Evolutionary conservation across 2,329 filamentous ascomycete genomes (phyloP), one percentile per base, ranked within the genome.

Genomic region (Aspergillus sp.): DNA sequence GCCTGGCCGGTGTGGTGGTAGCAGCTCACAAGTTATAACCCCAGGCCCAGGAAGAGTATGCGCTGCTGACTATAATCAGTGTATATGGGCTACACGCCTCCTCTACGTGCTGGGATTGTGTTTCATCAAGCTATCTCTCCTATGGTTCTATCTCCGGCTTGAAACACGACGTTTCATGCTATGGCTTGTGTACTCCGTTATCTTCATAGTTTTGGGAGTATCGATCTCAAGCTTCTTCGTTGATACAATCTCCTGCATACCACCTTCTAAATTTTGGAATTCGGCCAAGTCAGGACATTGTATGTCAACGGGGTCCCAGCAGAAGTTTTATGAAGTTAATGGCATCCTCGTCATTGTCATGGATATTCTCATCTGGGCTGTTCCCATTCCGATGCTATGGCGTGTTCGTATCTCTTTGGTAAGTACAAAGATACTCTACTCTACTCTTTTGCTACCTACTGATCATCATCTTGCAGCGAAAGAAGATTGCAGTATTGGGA

Each of bases 241-340:
- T 12, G 56, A 57, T 32, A 23, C 54, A 10, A 39, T 63, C n/a
- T 61, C 55, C 10, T 63, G 61, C 32, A 54, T 30, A 4, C 61
- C 61, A 8, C 45, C 56, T 9, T 54, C 61, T 13, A 61, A 57
- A 32, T 63, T 63, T 6, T 63, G 61, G 61, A 50, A 61, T 43
- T 15, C 45, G 0, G 2, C 23, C 45, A 28, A 28, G 25, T 17
- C 45, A 23, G 45, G 41, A n/a, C 17, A 28, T 19, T 66, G 64
- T 13, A 66, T 66, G 62, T 6, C 39, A 6, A 25, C 49, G 25
- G 58, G 4, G 2, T 5, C 47, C 5, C 60, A 63, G 52, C 64
- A 66, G 43, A 41, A 13, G 1, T 66, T 66, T 25, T 66, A 64
- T n/a, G 62, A 64, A 6, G 53, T 60, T 32, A 64, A 66, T n/a